Base-by-base conservation (phyloP, 116 monocot genomes). In the Papilionanthe hybrid region DNA sequence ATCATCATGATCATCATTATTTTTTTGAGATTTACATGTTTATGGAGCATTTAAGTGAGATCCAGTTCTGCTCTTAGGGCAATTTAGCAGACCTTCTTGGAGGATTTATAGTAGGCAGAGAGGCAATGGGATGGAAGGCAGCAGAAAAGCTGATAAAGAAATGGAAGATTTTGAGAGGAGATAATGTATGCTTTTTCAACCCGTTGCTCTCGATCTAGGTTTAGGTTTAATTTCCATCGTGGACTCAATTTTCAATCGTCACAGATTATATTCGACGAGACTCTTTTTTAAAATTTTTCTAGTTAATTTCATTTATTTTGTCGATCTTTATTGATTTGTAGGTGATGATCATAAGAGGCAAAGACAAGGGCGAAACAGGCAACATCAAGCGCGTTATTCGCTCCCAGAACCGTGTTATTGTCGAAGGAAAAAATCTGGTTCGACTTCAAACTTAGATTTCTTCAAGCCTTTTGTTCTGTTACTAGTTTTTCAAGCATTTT, bases 281-380 rank as follows among this genome's bases (percentile, higher is more conserved):
- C 4, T 37, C 1, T 27, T 67, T 27, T 7, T 67, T 12, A 29
- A 11, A 3, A 10, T 37, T 37, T 37, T 4, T 37, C 37, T 37
- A 1, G 37, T 1, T 68, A 15, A 29, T 30, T 30, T 68, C 30
- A 11, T 30, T 10, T 4, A 75, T 42, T 65, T 7, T 25, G 3
- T 72, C 58, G 75, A 1, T 23, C 50, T 71, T n/a, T 43, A 29
- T 71, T 58, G 27, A 6, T 42, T 19, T 83, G 17, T 56, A 97
- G 96, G 96, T 97, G 78, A 94, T 94, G 96, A 97, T 97, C 71
- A 97, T 90, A 60, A 85, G 96, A 77, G 96, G 96, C 60, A 97
- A 97, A 57, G 96, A 97, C 80, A 92, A 92, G 81, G 96, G 96
- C 18, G 94, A 97, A 84, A 88, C 88, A 1, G 96, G 94, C 18